Percentiles rank a stretch among this genome's conserved stretches.
phyloP scores from a whole-genome alignment of 108 stramenopile species.

The Cyclotella atomus region DNA sequence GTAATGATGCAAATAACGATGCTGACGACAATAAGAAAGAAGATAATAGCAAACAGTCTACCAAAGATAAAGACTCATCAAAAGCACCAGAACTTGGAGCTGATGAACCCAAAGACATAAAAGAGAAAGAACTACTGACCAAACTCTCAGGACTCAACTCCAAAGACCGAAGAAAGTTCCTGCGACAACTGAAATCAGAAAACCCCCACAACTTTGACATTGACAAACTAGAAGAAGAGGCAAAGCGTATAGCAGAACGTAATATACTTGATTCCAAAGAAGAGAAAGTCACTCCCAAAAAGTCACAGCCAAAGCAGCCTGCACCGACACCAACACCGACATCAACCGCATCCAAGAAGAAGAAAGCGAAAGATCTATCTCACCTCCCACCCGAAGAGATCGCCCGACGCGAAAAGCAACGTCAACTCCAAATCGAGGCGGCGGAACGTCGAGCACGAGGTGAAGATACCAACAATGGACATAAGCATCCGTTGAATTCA shows the following conservation, averaged over 20 bases:
- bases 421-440: slow-evolving; percentile 72
- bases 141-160: slow-evolving; percentile 74
- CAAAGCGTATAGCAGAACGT: slow-evolving; percentile 32
- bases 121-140: slow-evolving; percentile 39
- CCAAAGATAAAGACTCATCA: background rate
- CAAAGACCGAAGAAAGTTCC: slow-evolving; percentile 61
- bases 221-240: slow-evolving; percentile 43
- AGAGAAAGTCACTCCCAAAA: slow-evolving; percentile 36
- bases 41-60: slow-evolving; percentile 13
- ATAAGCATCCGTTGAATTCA: slow-evolving; percentile 82
- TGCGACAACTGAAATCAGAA: slow-evolving; percentile 31
- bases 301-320: slow-evolving; percentile 50
- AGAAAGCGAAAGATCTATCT: slow-evolving; percentile 27
- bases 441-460: slow-evolving; percentile 61
- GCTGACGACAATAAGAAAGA: background rate
- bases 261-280: slow-evolving; percentile 30
- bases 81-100: background rate
- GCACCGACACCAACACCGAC: too few relatives aligned
- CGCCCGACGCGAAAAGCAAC: slow-evolving; percentile 73
- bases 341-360: too few relatives aligned
- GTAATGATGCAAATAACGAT: slow-evolving; percentile 1
- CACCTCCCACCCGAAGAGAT: slow-evolving; percentile 76
- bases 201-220: slow-evolving; percentile 6
- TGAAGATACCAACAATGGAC: slow-evolving; percentile 23
- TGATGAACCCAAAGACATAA: background rate